phyloP scores from a whole-genome alignment of 805 yeast species.

The Starmera pachycereana region DNA sequence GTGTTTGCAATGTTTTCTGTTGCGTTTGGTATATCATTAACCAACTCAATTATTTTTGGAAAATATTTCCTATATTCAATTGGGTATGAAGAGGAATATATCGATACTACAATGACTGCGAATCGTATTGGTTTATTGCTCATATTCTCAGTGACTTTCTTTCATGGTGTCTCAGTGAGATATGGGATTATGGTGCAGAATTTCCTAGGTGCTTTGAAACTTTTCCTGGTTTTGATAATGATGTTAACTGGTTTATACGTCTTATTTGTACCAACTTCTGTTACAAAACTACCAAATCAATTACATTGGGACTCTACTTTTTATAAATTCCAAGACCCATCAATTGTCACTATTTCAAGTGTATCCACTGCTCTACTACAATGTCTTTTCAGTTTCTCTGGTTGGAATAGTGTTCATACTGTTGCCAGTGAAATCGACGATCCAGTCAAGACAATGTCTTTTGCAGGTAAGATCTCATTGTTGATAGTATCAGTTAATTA shows the following conservation, averaged over 20 bases:
- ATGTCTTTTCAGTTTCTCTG: conserved; percentile 49
- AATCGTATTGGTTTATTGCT: conserved; percentile 31
- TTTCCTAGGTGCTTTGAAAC: conserved; percentile 49
- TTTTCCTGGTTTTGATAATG: conserved; percentile 43
- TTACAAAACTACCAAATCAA: conserved; percentile 33
- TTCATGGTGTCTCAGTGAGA: conserved; percentile 51
- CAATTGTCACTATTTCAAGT: conserved; percentile 29
- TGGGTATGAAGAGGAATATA: conserved; percentile 28
- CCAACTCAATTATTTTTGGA: conserved; percentile 52
- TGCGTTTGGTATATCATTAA: conserved; percentile 43
- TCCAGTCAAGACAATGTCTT: conserved; percentile 44
- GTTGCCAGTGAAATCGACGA: conserved; percentile 52
- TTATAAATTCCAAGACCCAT: conserved; percentile 20
- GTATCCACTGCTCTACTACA: conserved; percentile 46
- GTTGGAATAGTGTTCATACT: conserved; percentile 55
- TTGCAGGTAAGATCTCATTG: conserved; percentile 52
- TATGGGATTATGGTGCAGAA: conserved; percentile 56
- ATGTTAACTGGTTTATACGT: conserved; percentile 50
- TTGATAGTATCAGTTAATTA: conserved; percentile 37
- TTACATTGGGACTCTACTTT: conserved; percentile 17
- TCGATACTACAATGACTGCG: conserved; percentile 20
- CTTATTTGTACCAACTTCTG: conserved; percentile 30
- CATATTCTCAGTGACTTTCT: conserved; percentile 24
- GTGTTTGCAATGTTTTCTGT: conserved; percentile 39
- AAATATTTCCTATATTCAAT: conserved; percentile 41